These are phyloP conservation scores for Ogataea corticis DNA, from an alignment of 805 yeast species.

Conservation along the genomic window DNA sequence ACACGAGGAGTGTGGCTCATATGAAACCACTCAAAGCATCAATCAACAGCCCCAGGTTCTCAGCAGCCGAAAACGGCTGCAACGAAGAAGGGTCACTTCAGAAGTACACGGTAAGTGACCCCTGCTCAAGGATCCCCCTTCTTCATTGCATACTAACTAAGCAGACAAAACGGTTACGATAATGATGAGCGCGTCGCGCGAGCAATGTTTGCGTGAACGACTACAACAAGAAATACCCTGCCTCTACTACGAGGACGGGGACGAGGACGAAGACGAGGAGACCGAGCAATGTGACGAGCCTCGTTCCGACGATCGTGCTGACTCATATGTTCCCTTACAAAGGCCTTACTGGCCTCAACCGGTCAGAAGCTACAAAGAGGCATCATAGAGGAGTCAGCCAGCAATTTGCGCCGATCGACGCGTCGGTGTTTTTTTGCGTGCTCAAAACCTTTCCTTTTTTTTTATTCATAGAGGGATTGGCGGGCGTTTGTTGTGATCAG, in stretches of 20 bases:
- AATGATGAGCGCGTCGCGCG: conserved; percentile 33
- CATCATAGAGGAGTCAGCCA: not conserved
- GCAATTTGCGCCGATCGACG: not conserved
- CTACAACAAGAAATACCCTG: conserved; percentile 7
- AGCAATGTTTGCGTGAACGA: conserved; percentile 13
- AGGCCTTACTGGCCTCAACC: conserved; percentile 17
- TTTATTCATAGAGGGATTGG: not conserved
- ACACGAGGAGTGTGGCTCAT: no score
- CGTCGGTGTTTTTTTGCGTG: not conserved
- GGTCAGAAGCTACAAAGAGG: not conserved
- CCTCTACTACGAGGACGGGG: not conserved
- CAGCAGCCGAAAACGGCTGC: conserved; percentile 6
- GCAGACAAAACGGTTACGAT: conserved; percentile 27
- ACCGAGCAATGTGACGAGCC: not conserved
- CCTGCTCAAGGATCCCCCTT: no score
- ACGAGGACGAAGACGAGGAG: not conserved
- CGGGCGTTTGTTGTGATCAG: conserved; percentile 3
- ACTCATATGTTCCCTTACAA: not conserved
- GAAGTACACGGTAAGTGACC: conserved; percentile 26
- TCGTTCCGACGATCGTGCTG: not conserved
- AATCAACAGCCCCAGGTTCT: no score
- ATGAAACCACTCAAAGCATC: no score
- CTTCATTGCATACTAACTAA: conserved; percentile 7
- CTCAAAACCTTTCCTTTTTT: conserved; percentile 3
- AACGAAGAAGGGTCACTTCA: conserved; percentile 17